Base-by-base conservation (phyloP, 1,139 yeast species). In the Spencermartinsiella ligniputridi region DNA sequence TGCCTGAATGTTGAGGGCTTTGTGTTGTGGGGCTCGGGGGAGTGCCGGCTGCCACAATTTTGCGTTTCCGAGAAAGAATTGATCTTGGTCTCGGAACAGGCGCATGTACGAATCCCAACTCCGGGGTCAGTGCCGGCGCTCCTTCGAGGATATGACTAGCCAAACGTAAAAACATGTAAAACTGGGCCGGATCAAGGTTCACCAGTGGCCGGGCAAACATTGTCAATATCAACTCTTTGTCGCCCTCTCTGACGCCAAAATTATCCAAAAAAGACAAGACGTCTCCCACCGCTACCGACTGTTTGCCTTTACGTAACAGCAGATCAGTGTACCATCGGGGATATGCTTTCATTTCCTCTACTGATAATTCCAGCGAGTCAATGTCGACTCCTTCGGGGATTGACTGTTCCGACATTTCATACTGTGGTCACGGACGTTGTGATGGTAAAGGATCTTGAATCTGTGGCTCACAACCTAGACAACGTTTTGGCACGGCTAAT, bases 281-380 rank as follows among this genome's bases (percentile, higher is more conserved):
- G 49, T 69, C 74, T 36, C 62, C 67, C 3, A 67, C 53, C 9
- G 63, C 57, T n/a, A 70, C 59, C 16, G 58, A 49, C 42, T 62
- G 64, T 27, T 59, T 56, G 43, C 66, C 69, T 45, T 64, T 65
- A 13, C 71, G 64, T 47, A 66, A 50, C 18, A 67, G 56, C 43
- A 69, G 53, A 40, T 69, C 72, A 8, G 71, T 66, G 51, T 69
- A 69, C 74, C 74, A 69, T 24, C 71, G 58, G 12, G 73, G 70
- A 45, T 68, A 69, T 17, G 71, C 60, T 40, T 64, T 52, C 47
- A 53, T 52, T 55, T 69, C 74, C 4, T 66, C 69, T 19, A 63
- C 61, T 29, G 71, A 62, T 40, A 69, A 61, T 42, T 64, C 60
- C 44, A 66, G 55, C 40, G 57, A 54, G 45, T 63, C 68, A 18